Evolutionary conservation across 441 rosid genomes (phyloP), one percentile per base, ranked within the genome.

Genomic region (Brassica hybrid): DNA sequence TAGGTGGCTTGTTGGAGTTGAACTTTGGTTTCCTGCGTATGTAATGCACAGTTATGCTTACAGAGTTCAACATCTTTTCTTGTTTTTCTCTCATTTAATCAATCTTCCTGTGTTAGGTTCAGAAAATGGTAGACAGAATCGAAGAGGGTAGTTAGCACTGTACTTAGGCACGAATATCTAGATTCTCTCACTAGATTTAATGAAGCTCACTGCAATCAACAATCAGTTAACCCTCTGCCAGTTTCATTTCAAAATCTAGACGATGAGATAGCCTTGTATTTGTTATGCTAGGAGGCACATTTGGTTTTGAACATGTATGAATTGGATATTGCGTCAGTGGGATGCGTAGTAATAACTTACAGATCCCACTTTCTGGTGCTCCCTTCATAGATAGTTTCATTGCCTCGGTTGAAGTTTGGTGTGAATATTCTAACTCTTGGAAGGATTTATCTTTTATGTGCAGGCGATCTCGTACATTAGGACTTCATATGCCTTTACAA

Each of bases 401-500:
- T 50, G 58, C 58, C 58, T 52, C 58, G 58, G 19, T 52, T 52
- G 2, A 16, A 52, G 9, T 52, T 52, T 52, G 19, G 58, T 73
- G 71, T 41, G 62, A 16, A 21, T 57, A 30, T 69, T 76, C 21
- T 36, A 66, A 65, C 18, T 5, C 68, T 45, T 59, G 17, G 48
- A 56, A 74, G 32, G 36, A 18, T 50, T 58, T 59, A 75, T 50
- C 73, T 8, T 60, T 60, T 79, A 70, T 75, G 14, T 84, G 92
- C 98, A 94, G 99, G 98, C 98, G 23, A 82, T 96, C 79, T 96
- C 98, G 59, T 92, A 86, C 76, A 74, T 87, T 80, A 91, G 97
- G 85, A 96, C 99, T 62, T 84, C 94, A 67, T 92, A 87, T 91
- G 98, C 98, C 65, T 96, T 96, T 85, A 96, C 99, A 34, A 96